These are phyloP conservation scores for Panicum virgatum DNA, from an alignment of 202 grass and related monocot genomes.

Conservation along the genomic window DNA sequence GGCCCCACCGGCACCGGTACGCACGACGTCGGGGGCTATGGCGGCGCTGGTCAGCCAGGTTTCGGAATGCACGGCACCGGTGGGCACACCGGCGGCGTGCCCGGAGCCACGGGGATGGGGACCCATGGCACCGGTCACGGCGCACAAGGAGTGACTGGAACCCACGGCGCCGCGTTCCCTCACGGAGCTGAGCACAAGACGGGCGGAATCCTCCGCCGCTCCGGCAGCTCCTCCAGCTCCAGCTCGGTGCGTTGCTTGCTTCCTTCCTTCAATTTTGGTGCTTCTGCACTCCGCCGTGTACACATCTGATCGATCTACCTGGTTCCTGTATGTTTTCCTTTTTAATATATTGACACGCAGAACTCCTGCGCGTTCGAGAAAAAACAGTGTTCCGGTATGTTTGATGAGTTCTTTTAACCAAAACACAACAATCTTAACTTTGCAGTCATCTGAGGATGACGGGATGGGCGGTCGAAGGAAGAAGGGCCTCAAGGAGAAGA, in stretches of 20 bases:
- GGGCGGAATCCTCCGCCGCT: conserved; percentile 42
- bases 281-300: neutral
- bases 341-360: no score
- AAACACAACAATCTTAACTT: neutral
- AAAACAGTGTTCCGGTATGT: no score
- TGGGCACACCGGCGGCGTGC: neutral
- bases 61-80: neutral
- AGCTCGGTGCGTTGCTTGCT: conserved; percentile 45
- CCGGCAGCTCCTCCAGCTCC: conserved; percentile 52
- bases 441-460: conserved; percentile 52
- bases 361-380: no score
- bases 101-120: neutral
- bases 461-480: conserved; percentile 64
- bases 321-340: neutral
- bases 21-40: conserved; percentile 26
- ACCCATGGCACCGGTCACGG: neutral
- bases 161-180: neutral
- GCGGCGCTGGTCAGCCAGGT: neutral
- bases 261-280: neutral
- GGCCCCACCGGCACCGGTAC: conserved; percentile 24
- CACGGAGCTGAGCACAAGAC: conserved; percentile 19
- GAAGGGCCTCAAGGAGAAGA: conserved; percentile 66
- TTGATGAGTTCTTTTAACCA: neutral
- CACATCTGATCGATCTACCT: no score
- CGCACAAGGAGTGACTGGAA: neutral